Conservation (phyloP, 2,329 filamentous ascomycete genomes). For the Trichoderma sp. region DNA sequence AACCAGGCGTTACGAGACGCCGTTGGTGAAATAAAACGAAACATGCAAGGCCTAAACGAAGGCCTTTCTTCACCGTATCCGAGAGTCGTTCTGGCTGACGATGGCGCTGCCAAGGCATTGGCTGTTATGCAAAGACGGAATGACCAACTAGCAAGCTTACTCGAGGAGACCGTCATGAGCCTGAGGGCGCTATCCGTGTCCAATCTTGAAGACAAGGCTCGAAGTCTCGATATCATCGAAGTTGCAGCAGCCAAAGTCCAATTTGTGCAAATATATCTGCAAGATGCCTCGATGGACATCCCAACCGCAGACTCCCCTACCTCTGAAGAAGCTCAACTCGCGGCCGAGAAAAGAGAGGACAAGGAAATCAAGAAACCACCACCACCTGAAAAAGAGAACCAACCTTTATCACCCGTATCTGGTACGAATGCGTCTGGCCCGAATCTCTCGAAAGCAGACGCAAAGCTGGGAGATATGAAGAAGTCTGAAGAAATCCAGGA, state of each 20-base stretch:
- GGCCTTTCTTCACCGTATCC: constrained; percentile 46
- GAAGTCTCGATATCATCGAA: constrained; percentile 56
- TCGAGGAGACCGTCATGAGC: constrained; percentile 65
- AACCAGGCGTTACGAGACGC: constrained; percentile 81
- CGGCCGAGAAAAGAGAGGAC: not conserved
- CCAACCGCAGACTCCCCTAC: constrained; percentile 29
- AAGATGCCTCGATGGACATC: constrained; percentile 57
- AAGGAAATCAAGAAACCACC: not conserved
- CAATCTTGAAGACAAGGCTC: constrained; percentile 49
- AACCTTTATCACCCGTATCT: not conserved
- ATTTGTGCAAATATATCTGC: constrained; percentile 63
- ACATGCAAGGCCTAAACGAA: constrained; percentile 68
- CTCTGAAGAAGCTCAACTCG: not conserved
- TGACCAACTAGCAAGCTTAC: constrained; percentile 64
- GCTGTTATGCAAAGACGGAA: constrained; percentile 65
- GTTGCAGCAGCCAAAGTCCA: constrained; percentile 63
- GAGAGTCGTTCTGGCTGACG: constrained; percentile 39
- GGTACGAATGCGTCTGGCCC: not conserved
- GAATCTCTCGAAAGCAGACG: not conserved
- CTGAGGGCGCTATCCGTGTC: constrained; percentile 62
- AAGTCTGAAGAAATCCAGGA: not conserved
- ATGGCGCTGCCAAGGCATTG: constrained; percentile 41
- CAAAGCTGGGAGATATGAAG: not conserved
- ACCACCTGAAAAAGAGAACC: not conserved
- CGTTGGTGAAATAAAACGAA: constrained; percentile 76